Base-by-base conservation (phyloP, 2,329 filamentous ascomycete genomes). In the Aureobasidium sp. region DNA sequence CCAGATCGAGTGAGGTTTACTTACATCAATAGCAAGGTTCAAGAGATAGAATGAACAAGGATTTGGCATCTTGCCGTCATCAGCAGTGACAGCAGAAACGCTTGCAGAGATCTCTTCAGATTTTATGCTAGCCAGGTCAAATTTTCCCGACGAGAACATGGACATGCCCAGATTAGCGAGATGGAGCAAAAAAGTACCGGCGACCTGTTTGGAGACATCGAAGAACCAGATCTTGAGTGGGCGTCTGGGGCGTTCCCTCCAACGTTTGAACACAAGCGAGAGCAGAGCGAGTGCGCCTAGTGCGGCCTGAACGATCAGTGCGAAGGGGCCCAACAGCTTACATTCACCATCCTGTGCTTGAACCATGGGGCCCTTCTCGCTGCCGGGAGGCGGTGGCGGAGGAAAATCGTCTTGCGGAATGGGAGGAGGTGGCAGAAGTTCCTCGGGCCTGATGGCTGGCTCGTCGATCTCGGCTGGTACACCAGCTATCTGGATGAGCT, bases 181-280 rank as follows among this genome's bases (percentile, higher is more conserved):
- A 76, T 99, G 94, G 37, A 97, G 85, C 73, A 99, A 81, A 49
- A 91, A 87, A 33, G 91, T 95, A 24, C 94, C 94, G 70, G 97
- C 89, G 60, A 99, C 91, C 79, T 99, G 94, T 79, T 99, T 99
- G 35, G 91, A 96, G 27, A 87, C 94, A 72, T 99, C 94, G 74
- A 97, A 99, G 74, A 90, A 92, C 93, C 94, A 99, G 67, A 99
- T 91, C 81, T 95, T 96, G 70, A 97, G 72, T 0, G 93, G 93
- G 61, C 94, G 84, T 73, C 97, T 93, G 1, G 94, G 93, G 62
- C 90, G 83, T 76, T 99, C 94, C 66, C 90, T 85, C 85, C 89
- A 96, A 68, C 94, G 84, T 79, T 99, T 99, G 79, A 85, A 96
- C 8, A 97, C 93, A 53, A 99, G 82, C 0, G 91, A 90, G 60